Percentiles rank a stretch among this genome's conserved stretches.
These are phyloP conservation scores for Cystofilobasidium ferigula DNA, from an alignment of 768 basidiomycete genomes.

Conservation along the genomic window DNA sequence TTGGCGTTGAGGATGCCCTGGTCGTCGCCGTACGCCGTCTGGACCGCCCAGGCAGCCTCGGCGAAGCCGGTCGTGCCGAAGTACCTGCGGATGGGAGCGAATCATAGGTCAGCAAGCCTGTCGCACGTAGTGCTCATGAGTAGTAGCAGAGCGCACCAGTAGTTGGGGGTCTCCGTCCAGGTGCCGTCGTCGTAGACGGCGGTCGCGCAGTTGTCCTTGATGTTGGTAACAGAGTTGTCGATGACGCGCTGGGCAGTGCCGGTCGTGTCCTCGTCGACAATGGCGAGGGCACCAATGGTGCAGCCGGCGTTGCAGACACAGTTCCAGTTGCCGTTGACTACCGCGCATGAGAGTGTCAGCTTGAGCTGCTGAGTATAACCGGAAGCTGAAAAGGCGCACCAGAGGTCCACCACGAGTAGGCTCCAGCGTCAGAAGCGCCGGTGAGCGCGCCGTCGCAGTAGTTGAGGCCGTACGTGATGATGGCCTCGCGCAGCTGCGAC, in stretches of 20 bases:
- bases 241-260: slow-evolving; percentile 61
- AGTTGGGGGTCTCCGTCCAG: slow-evolving; percentile 88
- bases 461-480: slow-evolving; percentile 66
- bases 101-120: slow-evolving; percentile 21
- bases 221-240: slow-evolving; percentile 58
- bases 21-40: slow-evolving; percentile 74
- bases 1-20: slow-evolving; percentile 62
- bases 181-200: slow-evolving; percentile 51
- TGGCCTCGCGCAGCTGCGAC: slow-evolving; percentile 52
- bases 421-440: slow-evolving; percentile 30
- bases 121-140: neutral
- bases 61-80: slow-evolving; percentile 85
- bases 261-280: slow-evolving; percentile 61
- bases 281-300: slow-evolving; percentile 78
- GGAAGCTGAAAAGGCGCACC: neutral
- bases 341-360: slow-evolving; percentile 42
- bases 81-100: slow-evolving; percentile 37
- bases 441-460: slow-evolving; percentile 52
- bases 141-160: slow-evolving; percentile 51
- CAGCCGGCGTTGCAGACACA: slow-evolving; percentile 67
- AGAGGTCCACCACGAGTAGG: slow-evolving; percentile 63
- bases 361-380: slow-evolving; percentile 75
- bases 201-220: slow-evolving; percentile 59
- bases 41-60: slow-evolving; percentile 71
- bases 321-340: neutral